Percentiles rank a stretch among this genome's conserved stretches.
Evolutionary conservation across 306 rosid species (phyloP).

Genomic region (Trifolium fragiferum): DNA sequence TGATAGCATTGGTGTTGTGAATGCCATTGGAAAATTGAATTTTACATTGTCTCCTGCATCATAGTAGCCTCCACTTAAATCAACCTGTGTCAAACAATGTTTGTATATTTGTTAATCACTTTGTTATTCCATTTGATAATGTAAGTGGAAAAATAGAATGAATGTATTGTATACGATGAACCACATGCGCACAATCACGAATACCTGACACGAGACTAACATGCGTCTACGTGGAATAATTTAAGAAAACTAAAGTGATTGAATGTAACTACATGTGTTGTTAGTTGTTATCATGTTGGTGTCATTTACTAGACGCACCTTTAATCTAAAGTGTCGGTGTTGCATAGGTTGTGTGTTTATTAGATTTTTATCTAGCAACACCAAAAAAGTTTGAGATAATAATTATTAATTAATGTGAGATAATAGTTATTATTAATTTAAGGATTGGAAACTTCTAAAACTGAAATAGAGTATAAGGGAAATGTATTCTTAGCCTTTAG

Average conservation of each 20-base stretch:
- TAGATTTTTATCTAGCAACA: not conserved
- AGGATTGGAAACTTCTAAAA: slow-evolving; percentile 20
- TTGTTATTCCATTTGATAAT: slow-evolving; percentile 9
- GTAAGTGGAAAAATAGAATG: not conserved
- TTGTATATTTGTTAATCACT: slow-evolving; percentile 24
- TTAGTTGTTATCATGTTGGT: too few relatives aligned
- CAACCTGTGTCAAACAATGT: slow-evolving; percentile 67
- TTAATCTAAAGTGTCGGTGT: too few relatives aligned
- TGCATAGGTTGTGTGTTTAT: not conserved
- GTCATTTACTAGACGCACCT: too few relatives aligned
- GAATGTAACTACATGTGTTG: too few relatives aligned
- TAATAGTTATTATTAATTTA: not conserved
- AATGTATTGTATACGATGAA: too few relatives aligned
- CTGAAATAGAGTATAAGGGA: slow-evolving; percentile 10
- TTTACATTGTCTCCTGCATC: slow-evolving; percentile 97
- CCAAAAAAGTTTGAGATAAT: not conserved
- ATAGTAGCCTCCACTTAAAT: slow-evolving; percentile 85
- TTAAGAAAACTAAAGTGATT: too few relatives aligned
- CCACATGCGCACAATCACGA: too few relatives aligned
- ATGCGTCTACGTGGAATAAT: too few relatives aligned
- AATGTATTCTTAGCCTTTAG: not conserved
- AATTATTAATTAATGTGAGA: too few relatives aligned
- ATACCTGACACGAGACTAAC: too few relatives aligned
- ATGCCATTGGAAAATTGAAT: slow-evolving; percentile 96
- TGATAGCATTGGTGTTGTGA: slow-evolving; percentile 84